phyloP scores from a whole-genome alignment of 768 basidiomycete genomes.

The Leccinum boreale region DNA sequence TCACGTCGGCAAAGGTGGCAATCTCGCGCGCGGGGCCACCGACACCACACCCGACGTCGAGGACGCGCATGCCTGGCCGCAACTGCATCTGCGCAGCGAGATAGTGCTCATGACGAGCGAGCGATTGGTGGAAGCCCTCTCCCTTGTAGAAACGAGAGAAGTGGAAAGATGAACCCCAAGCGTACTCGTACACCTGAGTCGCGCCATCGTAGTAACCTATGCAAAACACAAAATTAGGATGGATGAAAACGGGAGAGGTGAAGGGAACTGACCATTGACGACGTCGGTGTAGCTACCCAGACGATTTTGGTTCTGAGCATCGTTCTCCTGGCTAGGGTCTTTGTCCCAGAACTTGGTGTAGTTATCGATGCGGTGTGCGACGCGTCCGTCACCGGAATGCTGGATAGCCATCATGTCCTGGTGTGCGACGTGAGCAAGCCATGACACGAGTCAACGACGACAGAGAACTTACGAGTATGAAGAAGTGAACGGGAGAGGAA shows the following conservation, averaged over 20 bases:
- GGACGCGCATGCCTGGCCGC: slow-evolving; percentile 88
- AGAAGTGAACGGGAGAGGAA: background rate
- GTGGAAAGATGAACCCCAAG: slow-evolving; percentile 90
- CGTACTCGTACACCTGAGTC: slow-evolving; percentile 93
- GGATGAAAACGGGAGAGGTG: background rate
- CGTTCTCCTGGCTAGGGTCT: slow-evolving; percentile 66
- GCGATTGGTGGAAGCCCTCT: slow-evolving; percentile 65
- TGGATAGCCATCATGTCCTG: slow-evolving; percentile 20
- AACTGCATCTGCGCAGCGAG: slow-evolving; percentile 84
- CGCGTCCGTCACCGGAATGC: slow-evolving; percentile 51
- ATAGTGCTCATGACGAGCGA: slow-evolving; percentile 95
- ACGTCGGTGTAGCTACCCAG: slow-evolving; percentile 86
- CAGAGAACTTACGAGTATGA: background rate
- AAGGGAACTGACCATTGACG: slow-evolving; percentile 68
- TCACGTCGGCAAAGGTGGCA: slow-evolving; percentile 81
- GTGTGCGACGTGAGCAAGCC: background rate
- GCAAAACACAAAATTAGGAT: background rate
- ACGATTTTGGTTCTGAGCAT: slow-evolving; percentile 65
- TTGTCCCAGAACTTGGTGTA: slow-evolving; percentile 94
- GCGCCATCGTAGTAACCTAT: slow-evolving; percentile 96
- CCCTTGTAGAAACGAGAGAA: slow-evolving; percentile 97
- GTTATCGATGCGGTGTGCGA: slow-evolving; percentile 67
- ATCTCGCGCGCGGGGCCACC: slow-evolving; percentile 97
- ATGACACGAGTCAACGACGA: background rate
- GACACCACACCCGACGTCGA: slow-evolving; percentile 98